These are phyloP conservation scores for Schwanniomyces pseudopolymorphus DNA, from an alignment of 805 yeast genomes.

Conservation along the genomic window DNA sequence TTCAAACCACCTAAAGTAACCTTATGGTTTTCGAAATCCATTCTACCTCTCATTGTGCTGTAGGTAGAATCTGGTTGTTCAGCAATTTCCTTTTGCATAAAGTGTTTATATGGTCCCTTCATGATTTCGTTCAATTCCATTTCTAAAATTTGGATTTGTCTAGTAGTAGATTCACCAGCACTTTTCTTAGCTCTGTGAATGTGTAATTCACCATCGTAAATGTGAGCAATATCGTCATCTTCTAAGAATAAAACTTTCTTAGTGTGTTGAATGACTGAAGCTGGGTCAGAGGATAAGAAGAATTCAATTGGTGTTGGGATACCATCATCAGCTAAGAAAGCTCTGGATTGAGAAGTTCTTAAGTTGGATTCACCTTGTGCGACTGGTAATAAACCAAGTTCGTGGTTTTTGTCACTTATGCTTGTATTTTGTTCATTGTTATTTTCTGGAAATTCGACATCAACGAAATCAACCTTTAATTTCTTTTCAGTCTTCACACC, in stretches of 20 bases:
- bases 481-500: conserved; percentile 97
- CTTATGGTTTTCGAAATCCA: conserved; percentile 77
- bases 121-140: conserved; percentile 96
- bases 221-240: conserved; percentile 98
- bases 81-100: conserved; percentile 97
- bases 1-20: conserved; percentile 90
- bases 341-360: conserved; percentile 92
- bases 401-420: conserved; percentile 14
- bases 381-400: conserved; percentile 48
- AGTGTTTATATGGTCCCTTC: conserved; percentile 95
- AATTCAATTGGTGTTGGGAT: conserved; percentile 92
- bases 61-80: conserved; percentile 98
- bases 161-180: conserved; percentile 85
- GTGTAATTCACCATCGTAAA: conserved; percentile 96
- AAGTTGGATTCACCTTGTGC: conserved; percentile 56
- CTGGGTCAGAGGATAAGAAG: conserved; percentile 94
- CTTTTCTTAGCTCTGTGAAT: conserved; percentile 89
- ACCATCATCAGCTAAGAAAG: conserved; percentile 92
- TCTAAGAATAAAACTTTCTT: conserved; percentile 94
- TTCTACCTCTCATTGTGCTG: conserved; percentile 99
- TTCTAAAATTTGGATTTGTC: conserved; percentile 95
- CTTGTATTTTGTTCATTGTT: conserved; percentile 22
- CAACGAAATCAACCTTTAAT: conserved; percentile 96
- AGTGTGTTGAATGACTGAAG: conserved; percentile 95
- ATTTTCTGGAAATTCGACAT: conserved; percentile 89